Base-by-base conservation (phyloP, 192 early-diverging fungal species). In the Gonapodya prolifera region DNA sequence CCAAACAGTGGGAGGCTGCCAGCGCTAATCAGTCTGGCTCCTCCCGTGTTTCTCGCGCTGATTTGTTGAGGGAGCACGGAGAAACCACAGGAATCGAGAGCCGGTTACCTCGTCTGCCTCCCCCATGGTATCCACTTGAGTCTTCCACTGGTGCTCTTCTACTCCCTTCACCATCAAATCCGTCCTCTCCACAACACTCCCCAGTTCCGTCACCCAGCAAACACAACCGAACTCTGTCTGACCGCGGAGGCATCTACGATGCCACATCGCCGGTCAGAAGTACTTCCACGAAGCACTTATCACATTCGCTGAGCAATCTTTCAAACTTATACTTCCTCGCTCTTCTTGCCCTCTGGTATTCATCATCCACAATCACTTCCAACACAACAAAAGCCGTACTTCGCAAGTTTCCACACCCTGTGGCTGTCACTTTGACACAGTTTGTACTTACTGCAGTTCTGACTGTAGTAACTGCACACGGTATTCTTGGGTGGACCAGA, bases 391-490 rank as follows among this genome's bases (percentile, higher is more conserved):
- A 96, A 80, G 87, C 89, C 78, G 89, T 95, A 78, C 83, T 96
- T 77, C 89, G 89, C 73, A 82, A 86, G 73, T 95, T 92, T 80
- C 83, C 85, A 33, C 92, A 91, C 79, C 94, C 94, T 0, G 85
- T 96, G 34, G 94, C 94, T 2, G 81, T 96, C 71, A 94, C 94
- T 0, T 91, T 88, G 80, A 80, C 93, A 2, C 94, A 96, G 82
- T 96, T 96, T 80, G 87, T 83, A 13, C 88, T 95, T 79, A 93
- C 94, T 30, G 85, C 88, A 0, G 69, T 90, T 1, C 91, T 90
- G 76, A 91, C 90, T 36, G 84, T 86, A 69, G 2, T 84, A 13
- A 76, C 84, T 18, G 85, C 81, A 1, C 77, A 79, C n/a, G 75
- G 79, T 17, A 8, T 61, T 23, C 75, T 85, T 29, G 84, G 84